phyloP scores from a whole-genome alignment of 352 stramenopile species.

The Achlya hypogyna region DNA sequence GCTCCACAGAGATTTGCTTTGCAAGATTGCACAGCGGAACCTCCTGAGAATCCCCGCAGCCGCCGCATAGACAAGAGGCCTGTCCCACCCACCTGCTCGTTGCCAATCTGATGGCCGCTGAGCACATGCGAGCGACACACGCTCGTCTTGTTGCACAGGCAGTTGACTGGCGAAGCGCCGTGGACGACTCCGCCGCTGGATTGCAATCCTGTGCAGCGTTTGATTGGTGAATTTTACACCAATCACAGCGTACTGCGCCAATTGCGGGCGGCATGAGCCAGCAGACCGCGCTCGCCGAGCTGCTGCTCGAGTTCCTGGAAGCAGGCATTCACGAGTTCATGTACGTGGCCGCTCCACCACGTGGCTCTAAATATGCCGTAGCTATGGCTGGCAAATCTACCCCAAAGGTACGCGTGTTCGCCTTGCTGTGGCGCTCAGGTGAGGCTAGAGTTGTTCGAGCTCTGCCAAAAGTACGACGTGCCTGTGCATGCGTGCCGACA shows the following conservation, averaged over 20 bases:
- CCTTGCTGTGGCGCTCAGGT: slow-evolving; percentile 8
- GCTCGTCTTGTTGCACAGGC: too few relatives aligned
- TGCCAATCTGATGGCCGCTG: too few relatives aligned
- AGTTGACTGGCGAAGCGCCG: too few relatives aligned
- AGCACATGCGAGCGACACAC: too few relatives aligned
- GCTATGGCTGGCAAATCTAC: slow-evolving; percentile 47
- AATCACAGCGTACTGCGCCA: background rate
- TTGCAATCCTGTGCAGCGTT: background rate
- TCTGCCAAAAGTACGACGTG: slow-evolving; percentile 54
- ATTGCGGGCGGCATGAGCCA: too few relatives aligned
- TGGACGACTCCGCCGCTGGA: too few relatives aligned
- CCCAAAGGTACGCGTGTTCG: slow-evolving; percentile 31
- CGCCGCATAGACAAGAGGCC: too few relatives aligned
- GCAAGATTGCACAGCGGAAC: too few relatives aligned
- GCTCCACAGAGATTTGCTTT: too few relatives aligned
- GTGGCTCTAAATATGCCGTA: slow-evolving; percentile 22
- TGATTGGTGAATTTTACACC: background rate
- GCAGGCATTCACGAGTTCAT: slow-evolving; percentile 65
- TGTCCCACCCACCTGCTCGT: too few relatives aligned
- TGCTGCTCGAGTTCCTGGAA: slow-evolving; percentile 73
- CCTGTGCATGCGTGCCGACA: slow-evolving; percentile 74
- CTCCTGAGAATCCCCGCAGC: too few relatives aligned
- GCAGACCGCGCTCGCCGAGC: background rate
- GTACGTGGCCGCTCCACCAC: slow-evolving; percentile 28
- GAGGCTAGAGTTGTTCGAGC: slow-evolving; percentile 41